A percentile compares a stretch with the other conserved stretches of the same genome.
phyloP scores from a whole-genome alignment of 129 eudicot genomes.

The Lactuca saligna region DNA sequence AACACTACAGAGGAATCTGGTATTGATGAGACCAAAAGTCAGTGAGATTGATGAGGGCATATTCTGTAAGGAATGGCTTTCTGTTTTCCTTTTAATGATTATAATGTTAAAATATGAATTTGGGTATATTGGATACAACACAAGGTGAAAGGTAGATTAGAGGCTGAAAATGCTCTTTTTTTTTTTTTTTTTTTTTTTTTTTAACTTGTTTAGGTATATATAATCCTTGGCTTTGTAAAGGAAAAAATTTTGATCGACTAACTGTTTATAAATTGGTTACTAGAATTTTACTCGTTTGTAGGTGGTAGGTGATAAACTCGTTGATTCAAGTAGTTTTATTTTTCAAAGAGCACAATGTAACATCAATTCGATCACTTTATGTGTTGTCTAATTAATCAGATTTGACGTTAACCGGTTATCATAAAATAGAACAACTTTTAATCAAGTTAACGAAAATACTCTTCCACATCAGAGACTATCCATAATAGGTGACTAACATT shows the following conservation, averaged over 20 bases:
- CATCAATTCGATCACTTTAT: too few species aligned
- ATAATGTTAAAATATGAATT: slow-evolving; percentile 11
- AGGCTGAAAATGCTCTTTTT: neutral
- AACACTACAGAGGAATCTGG: slow-evolving; percentile 53
- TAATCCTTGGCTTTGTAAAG: slow-evolving; percentile 14
- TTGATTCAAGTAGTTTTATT: slow-evolving; percentile 8
- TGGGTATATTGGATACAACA: slow-evolving; percentile 27
- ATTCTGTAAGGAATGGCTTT: slow-evolving; percentile 26
- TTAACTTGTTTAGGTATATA: slow-evolving; percentile 11
- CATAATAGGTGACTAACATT: too few species aligned
- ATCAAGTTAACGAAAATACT: too few species aligned
- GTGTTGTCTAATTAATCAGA: too few species aligned
- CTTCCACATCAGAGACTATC: too few species aligned
- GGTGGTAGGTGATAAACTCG: neutral
- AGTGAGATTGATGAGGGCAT: slow-evolving; percentile 43
- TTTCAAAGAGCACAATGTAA: slow-evolving; percentile 3
- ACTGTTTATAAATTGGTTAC: slow-evolving; percentile 19
- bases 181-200: neutral
- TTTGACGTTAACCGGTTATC: too few species aligned
- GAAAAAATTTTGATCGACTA: slow-evolving; percentile 24
- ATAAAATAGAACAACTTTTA: too few species aligned
- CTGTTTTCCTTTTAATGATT: neutral
- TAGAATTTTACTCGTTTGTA: neutral
- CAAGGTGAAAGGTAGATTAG: slow-evolving; percentile 24
- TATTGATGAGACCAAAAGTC: slow-evolving; percentile 61